Evolutionary conservation across 176 grass and related monocot genomes (phyloP), one percentile per base, ranked within the genome.

Genomic region (Carex myosuroides): DNA sequence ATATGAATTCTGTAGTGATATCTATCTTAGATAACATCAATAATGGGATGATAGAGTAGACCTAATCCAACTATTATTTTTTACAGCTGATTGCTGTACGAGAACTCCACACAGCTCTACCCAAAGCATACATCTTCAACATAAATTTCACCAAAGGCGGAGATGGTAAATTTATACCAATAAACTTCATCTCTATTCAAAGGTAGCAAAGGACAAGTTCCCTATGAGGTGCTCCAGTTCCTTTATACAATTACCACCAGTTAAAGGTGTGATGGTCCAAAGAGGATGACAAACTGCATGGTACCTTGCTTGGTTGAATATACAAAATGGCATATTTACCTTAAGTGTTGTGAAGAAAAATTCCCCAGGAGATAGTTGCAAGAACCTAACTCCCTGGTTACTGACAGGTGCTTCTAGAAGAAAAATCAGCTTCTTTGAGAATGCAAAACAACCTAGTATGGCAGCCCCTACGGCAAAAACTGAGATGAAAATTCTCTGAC

Each of bases 291-390:
- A 78, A 55, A 42, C 67, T 20, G 68, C 20, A n/a, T 46, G 37
- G 37, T 71, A 44, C 4, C 18, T 71, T 57, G 13, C 73, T 78
- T 33, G 12, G 46, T 78, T 46, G 46, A 78, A 18, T 32, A 78
- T 78, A 18, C 7, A 88, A 6, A 54, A 80, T 76, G 79, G 30
- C 13, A 41, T 41, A 21, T 73, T 93, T 84, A 98, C 96, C 96
- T 98, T 98, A 21, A 98, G 24, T 82, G 96, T 95, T 64, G 96
- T 98, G 88, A 98, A 98, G 93, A 98, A 98, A 87, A 98, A 98
- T 52, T 98, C 96, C 17, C 96, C 93, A 90, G 96, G 96, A 46
- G 96, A 98, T 6, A 98, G 89, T 85, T 98, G 96, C 82, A 98
- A 82, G 78, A 98, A 98, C 12, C 96, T 85, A 66, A 98, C 96